Evolutionary conservation across 2,329 filamentous ascomycete genomes (phyloP), one percentile per base, ranked within the genome.

Genomic region (Fusarium sp.): DNA sequence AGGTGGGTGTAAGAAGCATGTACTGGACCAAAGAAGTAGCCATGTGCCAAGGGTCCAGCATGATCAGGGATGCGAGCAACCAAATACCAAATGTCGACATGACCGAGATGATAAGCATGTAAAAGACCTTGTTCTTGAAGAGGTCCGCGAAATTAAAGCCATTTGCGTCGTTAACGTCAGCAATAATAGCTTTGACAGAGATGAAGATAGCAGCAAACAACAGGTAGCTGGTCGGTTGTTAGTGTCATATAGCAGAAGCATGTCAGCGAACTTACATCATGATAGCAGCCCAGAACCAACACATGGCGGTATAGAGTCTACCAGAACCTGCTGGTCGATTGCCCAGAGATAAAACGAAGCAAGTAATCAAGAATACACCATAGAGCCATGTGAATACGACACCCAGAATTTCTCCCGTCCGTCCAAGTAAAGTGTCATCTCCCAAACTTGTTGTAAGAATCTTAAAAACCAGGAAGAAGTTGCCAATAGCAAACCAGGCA

Each of bases 1-100:
- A 99, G 1, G 95, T 97, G 1, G 96, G 96, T 1, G 95, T 97
- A 63, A 99, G 88, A 44, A 98, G 89, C 75, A 98, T 90, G 81
- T 99, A 99, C 88, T 98, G 96, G 52, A 94, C 81, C 81, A 98
- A 94, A 63, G 92, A 91, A n/a, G 96, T 98, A 81, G 97, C 88
- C 94, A 99, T 98, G 84, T 99, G 96, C 95, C 96, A 99, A 7
- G 96, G 96, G 80, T 99, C 96, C 81, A 98, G 90, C 90, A 98
- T 98, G 74, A 99, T 86, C 73, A 99, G 86, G 12, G 94, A 97
- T 1, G 94, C 92, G 54, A 99, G 83, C 65, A 98, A 88, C 92
- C 95, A 99, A 77, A 99, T 91, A 69, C 97, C 87, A 79, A 96
- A 99, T 0, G 96, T 99, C 14, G 94, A 96, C 76, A 93, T 88